Conservation (phyloP, 495 filamentous ascomycete genomes). For the Aspergillus hancockii region DNA sequence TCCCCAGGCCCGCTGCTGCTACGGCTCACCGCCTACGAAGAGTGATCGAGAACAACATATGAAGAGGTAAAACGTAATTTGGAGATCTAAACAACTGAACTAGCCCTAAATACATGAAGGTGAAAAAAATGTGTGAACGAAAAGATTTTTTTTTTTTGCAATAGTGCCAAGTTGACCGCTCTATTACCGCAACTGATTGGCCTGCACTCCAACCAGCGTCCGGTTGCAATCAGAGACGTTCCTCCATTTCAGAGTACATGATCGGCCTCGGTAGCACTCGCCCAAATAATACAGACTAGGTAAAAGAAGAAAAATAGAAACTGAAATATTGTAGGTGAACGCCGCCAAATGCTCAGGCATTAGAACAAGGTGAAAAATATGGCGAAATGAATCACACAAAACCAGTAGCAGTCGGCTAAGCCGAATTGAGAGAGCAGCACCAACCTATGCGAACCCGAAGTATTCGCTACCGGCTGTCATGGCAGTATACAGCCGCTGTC, state of each 20-base stretch:
- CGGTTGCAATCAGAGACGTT: slow-evolving; percentile 12
- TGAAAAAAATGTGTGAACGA: slow-evolving; percentile 15
- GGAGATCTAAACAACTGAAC: slow-evolving; percentile 1
- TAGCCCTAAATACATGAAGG: slow-evolving; percentile 29
- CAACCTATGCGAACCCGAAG: slow-evolving; percentile 86
- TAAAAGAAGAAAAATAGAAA: background rate
- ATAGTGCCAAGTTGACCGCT: background rate
- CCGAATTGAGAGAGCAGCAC: slow-evolving; percentile 14
- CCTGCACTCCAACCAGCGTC: slow-evolving; percentile 48
- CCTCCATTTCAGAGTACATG: slow-evolving; percentile 16
- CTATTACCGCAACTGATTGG: slow-evolving; percentile 26
- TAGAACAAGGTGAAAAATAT: slow-evolving; percentile 22
- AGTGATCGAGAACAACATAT: slow-evolving; percentile 1
- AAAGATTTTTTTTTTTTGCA: slow-evolving; percentile 7
- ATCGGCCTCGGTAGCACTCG: slow-evolving; percentile 9
- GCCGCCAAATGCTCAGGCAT: slow-evolving; percentile 50
- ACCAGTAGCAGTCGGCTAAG: background rate
- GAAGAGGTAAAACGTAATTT: background rate
- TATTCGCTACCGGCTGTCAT: slow-evolving; percentile 96
- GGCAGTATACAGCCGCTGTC: slow-evolving; percentile 85
- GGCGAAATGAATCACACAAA: background rate
- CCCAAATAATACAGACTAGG: slow-evolving; percentile 24
- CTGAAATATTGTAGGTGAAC: slow-evolving; percentile 29
- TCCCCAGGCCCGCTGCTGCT: slow-evolving; percentile 11
- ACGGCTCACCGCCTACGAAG: slow-evolving; percentile 28